Evolutionary conservation across 805 yeast species (phyloP).

Genomic region (Suhomyces tanzawaensis): DNA sequence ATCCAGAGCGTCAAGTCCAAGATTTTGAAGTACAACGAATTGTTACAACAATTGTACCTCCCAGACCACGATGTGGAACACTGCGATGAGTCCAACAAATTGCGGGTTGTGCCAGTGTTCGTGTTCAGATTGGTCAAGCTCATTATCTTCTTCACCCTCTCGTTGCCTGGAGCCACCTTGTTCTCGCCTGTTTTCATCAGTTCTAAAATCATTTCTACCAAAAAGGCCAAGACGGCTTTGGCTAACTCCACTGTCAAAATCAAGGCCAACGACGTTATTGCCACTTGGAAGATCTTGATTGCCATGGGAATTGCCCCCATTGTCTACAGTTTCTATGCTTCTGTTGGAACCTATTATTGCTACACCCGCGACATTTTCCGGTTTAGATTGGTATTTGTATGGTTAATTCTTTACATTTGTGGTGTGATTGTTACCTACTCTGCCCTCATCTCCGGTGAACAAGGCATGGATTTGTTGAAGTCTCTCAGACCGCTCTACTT

Average conservation of each 20-base stretch:
- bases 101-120: slow-evolving; percentile 51
- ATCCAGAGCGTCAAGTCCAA: slow-evolving; percentile 58
- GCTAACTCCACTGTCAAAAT: slow-evolving; percentile 87
- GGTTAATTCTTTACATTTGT: slow-evolving; percentile 51
- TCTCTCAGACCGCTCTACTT: slow-evolving; percentile 78
- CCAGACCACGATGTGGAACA: slow-evolving; percentile 62
- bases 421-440: slow-evolving; percentile 79
- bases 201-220: slow-evolving; percentile 68
- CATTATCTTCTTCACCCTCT: slow-evolving; percentile 53
- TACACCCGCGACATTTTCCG: slow-evolving; percentile 16
- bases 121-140: slow-evolving; percentile 58
- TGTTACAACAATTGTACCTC: slow-evolving; percentile 45
- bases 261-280: slow-evolving; percentile 89
- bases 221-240: slow-evolving; percentile 74
- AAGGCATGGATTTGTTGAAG: slow-evolving; percentile 85
- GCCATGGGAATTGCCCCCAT: slow-evolving; percentile 88
- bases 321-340: slow-evolving; percentile 77
- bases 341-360: slow-evolving; percentile 47
- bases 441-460: slow-evolving; percentile 90
- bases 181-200: slow-evolving; percentile 86
- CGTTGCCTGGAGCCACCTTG: slow-evolving; percentile 84
- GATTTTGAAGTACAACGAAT: slow-evolving; percentile 68
- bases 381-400: slow-evolving; percentile 36
- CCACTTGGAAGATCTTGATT: slow-evolving; percentile 94
- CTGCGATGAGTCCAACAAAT: slow-evolving; percentile 49